Base-by-base conservation (phyloP, 2,329 filamentous ascomycete species). In the Hymenoscyphus fructigenus region DNA sequence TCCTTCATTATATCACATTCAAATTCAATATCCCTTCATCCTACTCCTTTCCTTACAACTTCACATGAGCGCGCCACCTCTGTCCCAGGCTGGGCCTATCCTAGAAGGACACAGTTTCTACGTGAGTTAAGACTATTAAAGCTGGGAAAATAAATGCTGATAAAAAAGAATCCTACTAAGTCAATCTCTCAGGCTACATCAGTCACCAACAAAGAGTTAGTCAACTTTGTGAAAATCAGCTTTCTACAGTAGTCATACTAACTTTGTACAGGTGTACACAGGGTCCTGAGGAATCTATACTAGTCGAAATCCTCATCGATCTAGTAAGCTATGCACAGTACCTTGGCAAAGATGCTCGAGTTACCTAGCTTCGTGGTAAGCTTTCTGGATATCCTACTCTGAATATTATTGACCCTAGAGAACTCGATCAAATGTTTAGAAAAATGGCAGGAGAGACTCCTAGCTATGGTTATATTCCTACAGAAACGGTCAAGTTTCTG, bases 321-420 rank as follows among this genome's bases (percentile, higher is more conserved):
- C 57, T 44, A 28, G 57, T 59, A 36, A 59, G 34, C 34, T 38
- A 36, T 44, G 1, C 44, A 44, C 17, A 12, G 34, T 59, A 60
- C 28, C 28, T 60, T 44, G 10, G 34, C 15, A 36, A 60, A 44
- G 58, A 60, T 47, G 36, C 58, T 60, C 36, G 36, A 60, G 58
- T 60, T 60, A 60, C 58, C 15, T 5, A 60, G 23, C 58, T 60
- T 60, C n/a, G 32, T 38, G 12, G 36, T 60, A n/a, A 60, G 58
- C 26, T 60, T 60, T 38, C 58, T 14, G 26, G 26, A 38, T 60
- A 57, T 60, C 15, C 26, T 60, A 47, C 58, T 38, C 32, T 47
- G 20, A 44, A 60, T 38, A 28, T 12, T 47, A 47, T 59, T 59
- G 23, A 59, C 57, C 20, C 57, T 59, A 59, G 57, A 44, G 57